Evolutionary conservation across 495 filamentous ascomycete genomes (phyloP).

Genomic region (Margaritispora aquatica): DNA sequence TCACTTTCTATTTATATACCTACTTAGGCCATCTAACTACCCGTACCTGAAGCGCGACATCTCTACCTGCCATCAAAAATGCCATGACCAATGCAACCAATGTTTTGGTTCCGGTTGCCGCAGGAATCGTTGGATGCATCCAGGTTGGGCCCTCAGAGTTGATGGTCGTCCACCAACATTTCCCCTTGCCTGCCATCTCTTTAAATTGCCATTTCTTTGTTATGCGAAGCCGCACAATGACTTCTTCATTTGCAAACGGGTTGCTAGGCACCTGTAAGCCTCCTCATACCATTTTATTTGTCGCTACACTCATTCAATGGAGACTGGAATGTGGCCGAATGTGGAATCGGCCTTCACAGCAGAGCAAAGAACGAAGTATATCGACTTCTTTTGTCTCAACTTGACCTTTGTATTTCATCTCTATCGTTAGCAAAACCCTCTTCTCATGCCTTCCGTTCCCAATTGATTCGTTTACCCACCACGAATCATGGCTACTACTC

Average conservation of each 20-base stretch:
- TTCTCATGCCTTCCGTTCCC: neutral
- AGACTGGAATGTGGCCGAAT: neutral
- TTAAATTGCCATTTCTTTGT: neutral
- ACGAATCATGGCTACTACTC: neutral
- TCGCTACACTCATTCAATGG: neutral
- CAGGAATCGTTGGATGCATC: neutral
- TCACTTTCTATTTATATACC: neutral
- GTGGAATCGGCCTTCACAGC: neutral
- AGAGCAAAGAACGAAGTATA: neutral
- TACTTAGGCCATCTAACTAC: too few species aligned
- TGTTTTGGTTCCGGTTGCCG: too few species aligned
- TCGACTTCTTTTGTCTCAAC: neutral
- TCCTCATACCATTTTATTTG: neutral
- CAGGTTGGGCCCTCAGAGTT: too few species aligned
- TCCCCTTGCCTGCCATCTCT: neutral
- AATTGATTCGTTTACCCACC: neutral
- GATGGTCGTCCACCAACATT: neutral
- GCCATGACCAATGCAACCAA: too few species aligned
- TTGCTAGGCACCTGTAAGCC: neutral
- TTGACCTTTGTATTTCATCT: neutral
- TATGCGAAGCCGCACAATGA: neutral
- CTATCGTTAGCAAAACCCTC: neutral
- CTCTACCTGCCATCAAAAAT: too few species aligned
- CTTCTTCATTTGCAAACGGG: neutral
- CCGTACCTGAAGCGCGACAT: too few species aligned